Base-by-base conservation (phyloP, 805 yeast species). In the Yamadazyma akitaensis region DNA sequence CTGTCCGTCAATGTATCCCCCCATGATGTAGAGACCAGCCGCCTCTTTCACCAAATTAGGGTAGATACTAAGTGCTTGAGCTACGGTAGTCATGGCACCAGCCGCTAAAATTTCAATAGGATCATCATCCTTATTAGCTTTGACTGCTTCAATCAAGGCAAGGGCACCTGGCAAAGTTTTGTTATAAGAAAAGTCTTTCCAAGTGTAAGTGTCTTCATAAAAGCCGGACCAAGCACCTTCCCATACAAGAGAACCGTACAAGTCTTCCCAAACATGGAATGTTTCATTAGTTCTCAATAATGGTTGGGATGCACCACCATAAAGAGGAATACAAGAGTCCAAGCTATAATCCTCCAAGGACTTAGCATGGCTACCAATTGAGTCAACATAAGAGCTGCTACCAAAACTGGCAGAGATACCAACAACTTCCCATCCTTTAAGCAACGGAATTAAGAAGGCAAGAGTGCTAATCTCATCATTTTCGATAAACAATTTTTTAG, bases 81-180 rank as follows among this genome's bases (percentile, higher is more conserved):
- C 77, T 35, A 72, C 70, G 19, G 73, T 70, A 36, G 77, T 72
- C 68, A 67, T 63, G n/a, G 47, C 41, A 44, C 76, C 76, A 21
- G 72, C 75, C 42, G 73, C 68, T 48, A 60, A 70, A 38, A 72
- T 57, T 5, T 42, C 46, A 19, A 61, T 57, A 33, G 67, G 64
- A 32, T 64, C 63, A 30, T 69, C 68, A 35, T 64, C 63, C 36
- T 71, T 71, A 58, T 67, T 49, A 35, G 57, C 50, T 52, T 63
- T 68, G 33, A 70, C 74, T 14, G 75, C 73, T 16, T 70, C 61
- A 48, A 72, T 65, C 49, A 72, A 48, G 36, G 73, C 73, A 46
- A 63, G 49, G 14, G 74, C 74, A 46, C 70, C 75, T 11, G 70
- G 63, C 3, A 55, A 50, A 12, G 61, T 46, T n/a, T 51, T 47